Evolutionary conservation across 345 rosid genomes (phyloP).

Genomic region (Acer yangbiense): DNA sequence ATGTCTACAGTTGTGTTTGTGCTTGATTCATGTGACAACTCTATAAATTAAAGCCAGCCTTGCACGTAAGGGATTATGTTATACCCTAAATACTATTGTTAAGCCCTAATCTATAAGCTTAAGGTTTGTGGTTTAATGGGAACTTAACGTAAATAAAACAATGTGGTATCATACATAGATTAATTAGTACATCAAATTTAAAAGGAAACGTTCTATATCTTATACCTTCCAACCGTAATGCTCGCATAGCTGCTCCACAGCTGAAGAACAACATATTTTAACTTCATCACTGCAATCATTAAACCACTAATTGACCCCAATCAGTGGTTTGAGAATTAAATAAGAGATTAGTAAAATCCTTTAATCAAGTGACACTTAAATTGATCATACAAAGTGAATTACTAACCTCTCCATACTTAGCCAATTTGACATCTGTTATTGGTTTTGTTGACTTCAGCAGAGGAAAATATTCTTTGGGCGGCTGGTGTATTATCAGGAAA

Average conservation of each 20-base stretch:
- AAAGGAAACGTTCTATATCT: not conserved
- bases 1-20: not conserved
- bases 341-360: not conserved
- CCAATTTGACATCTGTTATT: conserved; percentile 46
- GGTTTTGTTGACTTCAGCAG: conserved; percentile 35
- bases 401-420: conserved; percentile 65
- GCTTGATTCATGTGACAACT: not conserved
- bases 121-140: not conserved
- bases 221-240: conserved; percentile 64
- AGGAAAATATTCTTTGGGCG: conserved; percentile 51
- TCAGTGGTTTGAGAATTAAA: conserved; percentile 27
- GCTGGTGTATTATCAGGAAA: conserved; percentile 31
- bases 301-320: conserved; percentile 60
- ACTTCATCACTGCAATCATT: conserved; percentile 59
- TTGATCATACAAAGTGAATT: not conserved
- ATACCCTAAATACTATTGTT: no score
- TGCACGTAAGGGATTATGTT: not conserved
- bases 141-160: not conserved
- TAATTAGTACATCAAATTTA: not conserved
- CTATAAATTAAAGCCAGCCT: no score
- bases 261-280: conserved; percentile 49
- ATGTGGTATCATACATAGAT: not conserved
- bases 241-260: conserved; percentile 39
- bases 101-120: not conserved
- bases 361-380: not conserved